These are phyloP conservation scores for Umbellularia californica DNA, from an alignment of 164 flowering plant genomes.

Conservation along the genomic window DNA sequence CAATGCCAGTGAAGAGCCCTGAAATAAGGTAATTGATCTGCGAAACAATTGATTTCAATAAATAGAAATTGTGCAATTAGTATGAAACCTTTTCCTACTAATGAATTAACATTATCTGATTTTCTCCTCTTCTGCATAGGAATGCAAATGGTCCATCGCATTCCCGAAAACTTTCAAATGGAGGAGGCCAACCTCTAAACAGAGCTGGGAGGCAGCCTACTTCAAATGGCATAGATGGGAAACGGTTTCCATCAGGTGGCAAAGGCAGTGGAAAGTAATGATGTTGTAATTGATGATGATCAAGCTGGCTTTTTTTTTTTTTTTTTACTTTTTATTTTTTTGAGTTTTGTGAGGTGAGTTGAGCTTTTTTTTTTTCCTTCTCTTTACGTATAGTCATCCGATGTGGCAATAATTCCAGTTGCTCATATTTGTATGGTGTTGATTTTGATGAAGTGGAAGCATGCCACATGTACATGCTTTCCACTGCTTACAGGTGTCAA, in stretches of 20 bases:
- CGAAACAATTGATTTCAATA: background rate
- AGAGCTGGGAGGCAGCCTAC: conserved; percentile 43
- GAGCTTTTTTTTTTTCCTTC: conserved; percentile 3
- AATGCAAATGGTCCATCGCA: conserved; percentile 53
- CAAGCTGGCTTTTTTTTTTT: background rate
- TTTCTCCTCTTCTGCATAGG: conserved; percentile 20
- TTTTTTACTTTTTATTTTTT: conserved; percentile 11
- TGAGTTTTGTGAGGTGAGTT: conserved; percentile 19
- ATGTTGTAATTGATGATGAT: background rate
- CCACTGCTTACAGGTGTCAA: background rate
- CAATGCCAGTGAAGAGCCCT: conserved; percentile 47
- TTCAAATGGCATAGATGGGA: conserved; percentile 39
- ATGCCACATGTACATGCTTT: conserved; percentile 12
- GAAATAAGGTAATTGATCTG: conserved; percentile 46
- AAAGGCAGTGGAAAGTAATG: conserved; percentile 54
- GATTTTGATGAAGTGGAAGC: conserved; percentile 15
- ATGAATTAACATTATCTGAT: background rate
- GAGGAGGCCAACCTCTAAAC: conserved; percentile 24
- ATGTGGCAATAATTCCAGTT: conserved; percentile 50
- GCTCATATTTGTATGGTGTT: conserved; percentile 33
- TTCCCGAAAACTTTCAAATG: conserved; percentile 47
- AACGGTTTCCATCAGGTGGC: conserved; percentile 25
- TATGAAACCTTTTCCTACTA: background rate
- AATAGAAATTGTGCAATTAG: background rate
- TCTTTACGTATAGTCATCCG: background rate